Percentiles rank a stretch among this genome's conserved stretches.
These are phyloP conservation scores for Microthlaspi erraticum DNA, from an alignment of 345 rosid species.

Conservation along the genomic window DNA sequence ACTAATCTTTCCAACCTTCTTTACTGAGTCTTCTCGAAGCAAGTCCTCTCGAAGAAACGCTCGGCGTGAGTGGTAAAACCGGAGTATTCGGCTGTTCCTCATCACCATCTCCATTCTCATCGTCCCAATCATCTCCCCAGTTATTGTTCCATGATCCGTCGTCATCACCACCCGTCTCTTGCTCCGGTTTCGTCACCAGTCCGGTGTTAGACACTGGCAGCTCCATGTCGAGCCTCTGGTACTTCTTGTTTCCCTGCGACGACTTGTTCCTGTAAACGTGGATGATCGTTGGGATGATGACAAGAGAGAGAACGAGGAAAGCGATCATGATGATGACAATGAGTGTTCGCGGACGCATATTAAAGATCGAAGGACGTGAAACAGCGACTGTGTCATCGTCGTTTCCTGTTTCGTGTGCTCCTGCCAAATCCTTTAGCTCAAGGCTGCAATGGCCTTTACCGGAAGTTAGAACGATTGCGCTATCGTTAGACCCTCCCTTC, in stretches of 20 bases:
- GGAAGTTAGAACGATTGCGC: conserved; percentile 50
- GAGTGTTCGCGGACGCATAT: conserved; percentile 47
- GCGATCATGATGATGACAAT: conserved; percentile 43
- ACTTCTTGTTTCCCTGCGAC: conserved; percentile 42
- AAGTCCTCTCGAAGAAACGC: conserved; percentile 73
- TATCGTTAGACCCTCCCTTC: conserved; percentile 44
- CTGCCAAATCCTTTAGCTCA: conserved; percentile 58
- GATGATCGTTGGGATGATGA: conserved; percentile 55
- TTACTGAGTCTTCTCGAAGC: conserved; percentile 72
- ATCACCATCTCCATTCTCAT: conserved; percentile 41
- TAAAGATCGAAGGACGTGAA: conserved; percentile 40
- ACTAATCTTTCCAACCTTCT: conserved; percentile 88
- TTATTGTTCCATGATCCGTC: conserved; percentile 62
- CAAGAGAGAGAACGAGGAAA: conserved; percentile 49
- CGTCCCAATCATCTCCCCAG: conserved; percentile 89
- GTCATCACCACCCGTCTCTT: conserved; percentile 49
- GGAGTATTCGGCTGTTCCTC: conserved; percentile 78
- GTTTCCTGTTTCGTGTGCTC: conserved; percentile 45
- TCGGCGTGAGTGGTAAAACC: conserved; percentile 65
- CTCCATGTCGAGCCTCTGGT: conserved; percentile 70
- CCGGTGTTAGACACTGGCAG: conserved; percentile 52
- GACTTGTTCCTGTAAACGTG: conserved; percentile 47
- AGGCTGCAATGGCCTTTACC: conserved; percentile 65
- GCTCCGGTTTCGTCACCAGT: conserved; percentile 28
- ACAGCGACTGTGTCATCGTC: conserved; percentile 37